phyloP scores from a whole-genome alignment of 176 grass and related monocot species.

The Oryza longistaminata region DNA sequence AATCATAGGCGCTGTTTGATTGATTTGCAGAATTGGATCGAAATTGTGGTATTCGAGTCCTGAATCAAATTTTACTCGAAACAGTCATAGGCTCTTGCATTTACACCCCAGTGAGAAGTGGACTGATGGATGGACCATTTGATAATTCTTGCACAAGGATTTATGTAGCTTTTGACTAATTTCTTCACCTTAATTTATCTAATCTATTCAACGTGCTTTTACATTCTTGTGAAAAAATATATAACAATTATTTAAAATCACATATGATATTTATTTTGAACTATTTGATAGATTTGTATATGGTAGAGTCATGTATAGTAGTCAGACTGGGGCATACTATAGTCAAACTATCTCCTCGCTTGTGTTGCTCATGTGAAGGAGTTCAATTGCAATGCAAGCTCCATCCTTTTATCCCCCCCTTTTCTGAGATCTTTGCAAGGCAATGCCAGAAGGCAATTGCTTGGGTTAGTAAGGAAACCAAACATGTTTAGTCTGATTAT shows the following conservation, averaged over 20 bases:
- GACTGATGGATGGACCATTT: background rate
- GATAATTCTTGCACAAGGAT: background rate
- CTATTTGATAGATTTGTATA: background rate
- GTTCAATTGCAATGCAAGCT: background rate
- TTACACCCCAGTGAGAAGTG: background rate
- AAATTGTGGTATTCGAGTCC: background rate
- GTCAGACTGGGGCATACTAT: background rate
- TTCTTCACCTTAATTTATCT: background rate
- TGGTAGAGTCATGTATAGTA: background rate
- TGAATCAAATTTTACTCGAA: background rate
- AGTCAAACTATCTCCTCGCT: background rate
- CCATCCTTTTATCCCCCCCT: background rate
- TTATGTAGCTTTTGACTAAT: background rate
- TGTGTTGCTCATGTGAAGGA: background rate
- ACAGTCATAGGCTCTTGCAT: background rate
- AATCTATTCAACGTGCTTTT: background rate
- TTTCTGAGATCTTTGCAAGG: background rate
- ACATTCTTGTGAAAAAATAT: background rate
- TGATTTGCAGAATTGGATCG: background rate
- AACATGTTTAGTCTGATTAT: conserved; percentile 12
- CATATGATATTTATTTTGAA: background rate
- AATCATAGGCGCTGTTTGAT: background rate
- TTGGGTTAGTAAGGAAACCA: background rate
- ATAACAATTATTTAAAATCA: background rate
- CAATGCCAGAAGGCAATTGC: background rate